phyloP scores from a whole-genome alignment of 192 early-diverging fungal genomes.

The Spizellomyces sp. region DNA sequence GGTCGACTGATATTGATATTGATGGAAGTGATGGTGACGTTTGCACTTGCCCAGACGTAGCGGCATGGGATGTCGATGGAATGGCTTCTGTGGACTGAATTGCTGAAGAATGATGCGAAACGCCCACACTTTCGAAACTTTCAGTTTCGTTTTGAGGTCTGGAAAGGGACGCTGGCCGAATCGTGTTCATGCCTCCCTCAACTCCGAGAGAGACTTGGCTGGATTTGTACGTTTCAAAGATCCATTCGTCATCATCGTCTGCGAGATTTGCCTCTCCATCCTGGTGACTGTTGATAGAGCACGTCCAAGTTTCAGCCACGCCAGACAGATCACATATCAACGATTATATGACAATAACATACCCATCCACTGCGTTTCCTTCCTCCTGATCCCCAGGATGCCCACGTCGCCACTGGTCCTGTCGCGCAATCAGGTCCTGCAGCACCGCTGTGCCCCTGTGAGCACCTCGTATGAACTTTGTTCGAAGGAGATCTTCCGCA shows the following conservation, averaged over 20 bases:
- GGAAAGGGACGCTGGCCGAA: neutral
- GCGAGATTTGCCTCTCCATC: constrained; percentile 24
- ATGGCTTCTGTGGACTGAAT: too few relatives aligned
- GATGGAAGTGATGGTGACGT: constrained; percentile 15
- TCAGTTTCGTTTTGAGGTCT: constrained; percentile 1
- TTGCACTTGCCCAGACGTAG: neutral
- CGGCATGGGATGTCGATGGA: neutral
- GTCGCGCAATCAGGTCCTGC: constrained; percentile 65
- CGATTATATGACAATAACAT: neutral
- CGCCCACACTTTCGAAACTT: neutral
- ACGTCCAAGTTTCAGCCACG: neutral
- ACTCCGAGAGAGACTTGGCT: neutral
- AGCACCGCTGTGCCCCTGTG: constrained; percentile 55
- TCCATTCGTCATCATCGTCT: constrained; percentile 43
- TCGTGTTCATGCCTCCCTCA: too few relatives aligned
- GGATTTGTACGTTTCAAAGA: constrained; percentile 46
- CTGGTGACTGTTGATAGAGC: neutral
- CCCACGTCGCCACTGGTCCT: constrained; percentile 55
- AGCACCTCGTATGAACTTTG: constrained; percentile 72
- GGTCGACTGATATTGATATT: neutral
- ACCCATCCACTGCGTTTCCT: neutral
- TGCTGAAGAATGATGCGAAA: too few relatives aligned
- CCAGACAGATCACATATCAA: neutral
- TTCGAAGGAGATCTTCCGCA: constrained; percentile 84
- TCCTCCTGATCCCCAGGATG: constrained; percentile 15